A percentile compares a stretch with the other conserved stretches of the same genome.
Conservation (phyloP, 2,329 filamentous ascomycete species). For the Fusarium mangiferae region DNA sequence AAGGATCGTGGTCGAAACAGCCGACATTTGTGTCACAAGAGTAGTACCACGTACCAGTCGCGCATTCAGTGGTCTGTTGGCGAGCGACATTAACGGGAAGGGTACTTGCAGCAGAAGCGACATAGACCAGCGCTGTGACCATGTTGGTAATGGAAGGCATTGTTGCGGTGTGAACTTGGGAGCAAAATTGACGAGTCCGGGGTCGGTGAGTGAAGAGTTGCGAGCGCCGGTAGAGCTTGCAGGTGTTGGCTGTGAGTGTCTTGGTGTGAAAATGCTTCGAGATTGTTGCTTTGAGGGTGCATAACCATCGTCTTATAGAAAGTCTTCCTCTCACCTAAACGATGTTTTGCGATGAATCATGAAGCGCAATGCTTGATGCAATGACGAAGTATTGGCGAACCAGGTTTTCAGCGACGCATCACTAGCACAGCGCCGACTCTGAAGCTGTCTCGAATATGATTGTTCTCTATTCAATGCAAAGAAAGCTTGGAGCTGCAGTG, state of each 20-base stretch:
- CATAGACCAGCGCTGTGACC: constrained; percentile 1
- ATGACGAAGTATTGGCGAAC: neutral
- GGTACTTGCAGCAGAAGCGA: constrained; percentile 6
- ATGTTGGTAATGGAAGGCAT: constrained; percentile 24
- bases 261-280: neutral
- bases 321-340: no score
- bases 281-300: no score
- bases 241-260: neutral
- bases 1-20: constrained; percentile 16
- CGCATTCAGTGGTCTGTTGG: constrained; percentile 10
- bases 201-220: neutral
- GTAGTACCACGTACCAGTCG: constrained; percentile 5
- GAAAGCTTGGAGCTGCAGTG: neutral
- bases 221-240: neutral
- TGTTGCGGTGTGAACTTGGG: neutral
- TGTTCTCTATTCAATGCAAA: neutral
- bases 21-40: neutral
- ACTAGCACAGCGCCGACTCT: neutral
- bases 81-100: constrained; percentile 11
- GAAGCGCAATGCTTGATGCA: neutral
- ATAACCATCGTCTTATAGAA: neutral
- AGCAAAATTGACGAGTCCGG: no score
- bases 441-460: neutral
- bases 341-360: neutral
- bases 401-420: neutral